Base-by-base conservation (phyloP, 1,284 basidiomycete genomes). In the Boletus mariae region DNA sequence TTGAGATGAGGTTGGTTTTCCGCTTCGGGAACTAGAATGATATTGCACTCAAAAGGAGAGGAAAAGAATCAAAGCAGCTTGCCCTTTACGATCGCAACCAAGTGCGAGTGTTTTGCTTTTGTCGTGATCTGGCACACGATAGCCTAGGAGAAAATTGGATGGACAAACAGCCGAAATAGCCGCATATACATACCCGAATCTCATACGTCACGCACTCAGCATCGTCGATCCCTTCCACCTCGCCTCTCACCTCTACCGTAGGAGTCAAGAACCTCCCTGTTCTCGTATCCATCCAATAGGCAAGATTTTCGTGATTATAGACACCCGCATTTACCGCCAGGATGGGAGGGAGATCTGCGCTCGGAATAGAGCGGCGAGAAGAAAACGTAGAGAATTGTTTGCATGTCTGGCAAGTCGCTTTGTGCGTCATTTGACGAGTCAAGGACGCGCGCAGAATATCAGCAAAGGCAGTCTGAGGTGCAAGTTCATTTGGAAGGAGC, bases 11-110 rank as follows among this genome's bases (percentile, higher is more conserved):
- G 62, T 3, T 69, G 59, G 12, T 71, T 71, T 56, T 87, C 81
- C 2, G 82, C 82, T 47, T 85, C 82, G 0, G 89, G 85, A 9
- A 92, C 88, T 85, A 60, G 0, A 51, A 23, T 20, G 15, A 37
- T 34, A 45, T 56, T 40, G 46, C 15, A 46, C 32, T 29, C 32
- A n/a, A 34, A 29, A 10, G 29, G 25, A 40, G 58, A 26, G 43
- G 29, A 3, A 29, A 17, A 42, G 54, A 29, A 32, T 8, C n/a
- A 5, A 31, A 15, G 13, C 0, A 25, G 42, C 53, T 48, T 54
- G 86, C 90, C 83, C 75, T 89, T 92, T 40, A 94, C 80, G 49
- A 97, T 82, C 0, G 94, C 88, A n/a, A 96, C 88, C 20, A 98
- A 78, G 71, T 99, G 96, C 0, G 92, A 86, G 29, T 81, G 80